Evolutionary conservation across 352 stramenopile genomes (phyloP).

Genomic region (Thalassiosira livingstoniorum): DNA sequence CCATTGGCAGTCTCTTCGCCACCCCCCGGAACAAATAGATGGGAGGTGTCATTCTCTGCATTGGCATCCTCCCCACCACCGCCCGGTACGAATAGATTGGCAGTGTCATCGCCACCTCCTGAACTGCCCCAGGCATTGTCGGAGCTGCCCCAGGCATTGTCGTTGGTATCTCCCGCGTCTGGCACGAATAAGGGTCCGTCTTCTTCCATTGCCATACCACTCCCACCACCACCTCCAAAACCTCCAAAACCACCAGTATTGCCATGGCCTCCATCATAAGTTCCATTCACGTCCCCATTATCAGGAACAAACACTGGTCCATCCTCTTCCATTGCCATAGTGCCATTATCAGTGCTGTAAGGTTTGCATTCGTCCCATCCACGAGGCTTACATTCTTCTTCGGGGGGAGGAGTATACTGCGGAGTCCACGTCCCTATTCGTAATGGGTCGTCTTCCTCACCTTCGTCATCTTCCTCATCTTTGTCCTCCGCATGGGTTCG

Average conservation of each 20-base stretch:
- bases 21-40: background rate
- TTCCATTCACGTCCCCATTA: background rate
- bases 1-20: too few relatives aligned
- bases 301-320: constrained; percentile 17
- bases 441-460: background rate
- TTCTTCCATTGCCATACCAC: too few relatives aligned
- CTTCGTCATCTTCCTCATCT: background rate
- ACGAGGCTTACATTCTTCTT: constrained; percentile 42
- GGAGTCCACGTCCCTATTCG: constrained; percentile 38
- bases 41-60: background rate
- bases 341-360: background rate
- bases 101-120: background rate
- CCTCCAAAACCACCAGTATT: background rate
- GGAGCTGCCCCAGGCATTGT: too few relatives aligned
- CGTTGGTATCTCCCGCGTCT: too few relatives aligned
- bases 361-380: constrained; percentile 9
- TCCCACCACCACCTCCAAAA: background rate
- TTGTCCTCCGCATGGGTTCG: background rate
- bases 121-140: too few relatives aligned
- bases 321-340: background rate
- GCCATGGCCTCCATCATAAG: constrained; percentile 33
- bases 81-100: constrained; percentile 3
- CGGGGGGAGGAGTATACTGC: constrained; percentile 47
- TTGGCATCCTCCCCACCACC: background rate
- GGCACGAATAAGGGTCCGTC: too few relatives aligned